These are phyloP conservation scores for Xylariales sp. DNA, from an alignment of 2,329 filamentous ascomycete genomes.

Conservation along the genomic window DNA sequence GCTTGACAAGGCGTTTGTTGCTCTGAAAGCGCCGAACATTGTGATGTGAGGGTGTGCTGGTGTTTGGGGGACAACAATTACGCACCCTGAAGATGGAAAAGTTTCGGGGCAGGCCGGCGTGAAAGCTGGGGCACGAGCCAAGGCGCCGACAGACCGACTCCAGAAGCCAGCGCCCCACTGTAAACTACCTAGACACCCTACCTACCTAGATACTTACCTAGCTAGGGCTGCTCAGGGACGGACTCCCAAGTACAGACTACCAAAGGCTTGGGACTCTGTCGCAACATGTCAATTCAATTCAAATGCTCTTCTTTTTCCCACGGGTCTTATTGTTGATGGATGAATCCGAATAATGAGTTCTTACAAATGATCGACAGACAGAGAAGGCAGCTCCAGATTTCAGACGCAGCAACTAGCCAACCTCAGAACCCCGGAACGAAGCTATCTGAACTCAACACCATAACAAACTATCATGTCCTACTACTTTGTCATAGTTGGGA, in stretches of 20 bases:
- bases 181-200: constrained; percentile 21
- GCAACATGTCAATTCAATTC: constrained; percentile 6
- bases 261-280: neutral
- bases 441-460: neutral
- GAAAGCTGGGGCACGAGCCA: constrained; percentile 27
- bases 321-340: neutral
- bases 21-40: constrained; percentile 88
- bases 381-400: neutral
- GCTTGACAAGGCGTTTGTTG: constrained; percentile 79
- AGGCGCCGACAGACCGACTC: constrained; percentile 21
- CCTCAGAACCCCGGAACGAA: constrained; percentile 2
- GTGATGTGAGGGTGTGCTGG: constrained; percentile 46
- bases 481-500: constrained; percentile 97
- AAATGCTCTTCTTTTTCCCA: neutral
- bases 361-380: constrained; percentile 45
- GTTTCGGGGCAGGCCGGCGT: constrained; percentile 33
- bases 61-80: constrained; percentile 3
- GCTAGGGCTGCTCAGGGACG: too few species aligned
- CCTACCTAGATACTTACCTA: neutral
- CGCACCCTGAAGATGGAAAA: constrained; percentile 36
- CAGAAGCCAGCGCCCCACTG: constrained; percentile 12
- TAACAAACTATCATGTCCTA: constrained; percentile 79
- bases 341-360: neutral
- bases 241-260: neutral
- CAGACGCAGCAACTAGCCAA: neutral